Evolutionary conservation across 2,329 filamentous ascomycete species (phyloP).

Genomic region (Ceratocystis cubensis): DNA sequence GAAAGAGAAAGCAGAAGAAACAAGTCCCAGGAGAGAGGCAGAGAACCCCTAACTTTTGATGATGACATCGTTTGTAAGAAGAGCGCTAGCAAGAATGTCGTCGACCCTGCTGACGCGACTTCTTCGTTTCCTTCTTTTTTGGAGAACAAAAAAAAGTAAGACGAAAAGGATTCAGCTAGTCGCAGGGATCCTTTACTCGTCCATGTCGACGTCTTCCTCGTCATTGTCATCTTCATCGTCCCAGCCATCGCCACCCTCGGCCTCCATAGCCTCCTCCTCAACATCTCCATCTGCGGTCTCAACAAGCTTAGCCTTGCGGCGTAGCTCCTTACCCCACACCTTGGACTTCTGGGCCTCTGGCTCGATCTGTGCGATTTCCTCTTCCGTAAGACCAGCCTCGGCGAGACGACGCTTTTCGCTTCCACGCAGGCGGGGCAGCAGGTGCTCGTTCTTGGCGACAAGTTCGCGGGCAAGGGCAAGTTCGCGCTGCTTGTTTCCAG

Average conservation of each 20-base stretch:
- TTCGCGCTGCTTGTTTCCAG: constrained; percentile 74
- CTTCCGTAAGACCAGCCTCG: constrained; percentile 37
- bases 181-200: constrained; percentile 26
- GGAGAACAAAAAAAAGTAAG: not conserved
- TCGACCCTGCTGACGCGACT: not conserved
- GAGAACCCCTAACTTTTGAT: constrained; percentile 15
- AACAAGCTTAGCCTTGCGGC: constrained; percentile 21
- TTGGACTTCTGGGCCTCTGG: constrained; percentile 29
- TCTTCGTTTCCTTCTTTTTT: not conserved
- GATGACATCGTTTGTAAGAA: not conserved
- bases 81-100: not conserved
- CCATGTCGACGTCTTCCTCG: constrained; percentile 32
- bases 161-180: constrained; percentile 19
- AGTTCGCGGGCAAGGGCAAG: constrained; percentile 71
- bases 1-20: constrained; percentile 20
- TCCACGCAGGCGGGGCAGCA: constrained; percentile 62
- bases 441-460: constrained; percentile 81
- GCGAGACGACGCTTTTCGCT: constrained; percentile 49
- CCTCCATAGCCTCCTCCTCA: constrained; percentile 25
- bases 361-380: constrained; percentile 39
- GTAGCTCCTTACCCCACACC: constrained; percentile 35
- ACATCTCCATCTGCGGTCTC: constrained; percentile 24
- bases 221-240: constrained; percentile 29
- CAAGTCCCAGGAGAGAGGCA: constrained; percentile 13
- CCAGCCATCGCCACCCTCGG: constrained; percentile 24